Base-by-base conservation (phyloP, 75 land plant genomes). In the Sequoia sempervirens region DNA sequence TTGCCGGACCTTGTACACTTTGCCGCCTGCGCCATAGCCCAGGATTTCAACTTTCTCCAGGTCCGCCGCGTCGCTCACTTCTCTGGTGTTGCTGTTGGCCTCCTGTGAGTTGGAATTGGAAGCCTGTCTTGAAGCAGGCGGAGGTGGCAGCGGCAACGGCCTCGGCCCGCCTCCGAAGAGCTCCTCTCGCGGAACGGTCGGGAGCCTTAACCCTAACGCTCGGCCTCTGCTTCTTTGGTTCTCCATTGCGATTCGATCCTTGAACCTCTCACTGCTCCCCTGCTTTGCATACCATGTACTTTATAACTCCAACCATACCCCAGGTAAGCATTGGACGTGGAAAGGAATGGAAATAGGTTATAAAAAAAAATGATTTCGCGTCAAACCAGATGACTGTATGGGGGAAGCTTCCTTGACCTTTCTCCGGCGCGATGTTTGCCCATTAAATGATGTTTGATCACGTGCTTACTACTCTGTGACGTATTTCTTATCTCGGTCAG, bases 1-100 rank as follows among this genome's bases (percentile, higher is more conserved):
- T 87, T 94, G 96, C 64, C 84, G 82, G 61, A 94, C 96, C 83
- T 87, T 88, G 88, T 88, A 94, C 34, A 94, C 96, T 26, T 92
- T 94, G 26, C 96, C 96, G 43, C 93, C 95, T 82, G 47, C 70
- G 53, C 96, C 96, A 85, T 88, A 84, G 10, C 96, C 96, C 82
- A 94, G 82, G 47, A 89, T 87, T 80, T 87, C 88, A 61, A 86
- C 18, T 4, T 85, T 80, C 64, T 91, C 89, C 38, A 93, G 89
- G 17, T 94, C 96, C 20, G 92, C 75, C 81, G 86, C 50, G 82
- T 34, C 82, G 17, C 78, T 52, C 12, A 79, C 78, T 1, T 40
- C 85, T 43, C 4, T 3, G 64, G 17, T 46, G 87, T 14, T 20
- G 53, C 10, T 34, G 69, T 37, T 43, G 46, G 46, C 46, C 46